Conservation (phyloP, 2,329 filamentous ascomycete genomes). For the Fusarium humuli region DNA sequence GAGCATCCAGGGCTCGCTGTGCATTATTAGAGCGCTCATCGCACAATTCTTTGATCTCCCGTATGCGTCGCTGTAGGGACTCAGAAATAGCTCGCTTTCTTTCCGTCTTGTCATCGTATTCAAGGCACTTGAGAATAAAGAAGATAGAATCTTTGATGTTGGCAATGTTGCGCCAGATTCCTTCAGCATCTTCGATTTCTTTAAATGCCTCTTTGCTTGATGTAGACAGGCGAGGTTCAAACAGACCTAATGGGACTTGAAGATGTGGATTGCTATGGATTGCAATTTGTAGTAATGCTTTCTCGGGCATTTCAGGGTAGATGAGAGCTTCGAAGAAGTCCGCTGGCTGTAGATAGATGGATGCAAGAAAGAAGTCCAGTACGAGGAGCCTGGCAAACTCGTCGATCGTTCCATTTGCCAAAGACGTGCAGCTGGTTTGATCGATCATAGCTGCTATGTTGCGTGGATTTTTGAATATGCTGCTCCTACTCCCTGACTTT, state of each 20-base stretch:
- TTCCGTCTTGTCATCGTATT: neutral
- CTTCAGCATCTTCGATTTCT: neutral
- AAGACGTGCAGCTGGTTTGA: neutral
- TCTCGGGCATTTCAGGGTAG: accelerated
- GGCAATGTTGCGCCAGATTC: neutral
- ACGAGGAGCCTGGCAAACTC: accelerated
- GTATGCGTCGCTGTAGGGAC: accelerated
- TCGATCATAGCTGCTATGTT: neutral
- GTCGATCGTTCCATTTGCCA: neutral
- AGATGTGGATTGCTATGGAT: neutral
- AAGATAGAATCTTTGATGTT: neutral
- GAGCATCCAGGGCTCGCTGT: neutral
- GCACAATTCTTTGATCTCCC: neutral
- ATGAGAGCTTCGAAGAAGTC: accelerated
- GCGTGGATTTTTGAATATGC: neutral
- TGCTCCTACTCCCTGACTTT: neutral
- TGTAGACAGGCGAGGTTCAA: neutral
- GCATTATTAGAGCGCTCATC: neutral
- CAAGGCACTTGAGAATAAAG: accelerated
- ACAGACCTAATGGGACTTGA: neutral
- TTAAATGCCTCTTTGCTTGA: neutral
- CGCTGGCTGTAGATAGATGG: accelerated
- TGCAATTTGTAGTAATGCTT: neutral
- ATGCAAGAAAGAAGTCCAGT: neutral
- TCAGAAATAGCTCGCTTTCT: neutral